Evolutionary conservation across 352 stramenopile species (phyloP), one percentile per base, ranked within the genome.

Genomic region (Nothophytophthora sp.): DNA sequence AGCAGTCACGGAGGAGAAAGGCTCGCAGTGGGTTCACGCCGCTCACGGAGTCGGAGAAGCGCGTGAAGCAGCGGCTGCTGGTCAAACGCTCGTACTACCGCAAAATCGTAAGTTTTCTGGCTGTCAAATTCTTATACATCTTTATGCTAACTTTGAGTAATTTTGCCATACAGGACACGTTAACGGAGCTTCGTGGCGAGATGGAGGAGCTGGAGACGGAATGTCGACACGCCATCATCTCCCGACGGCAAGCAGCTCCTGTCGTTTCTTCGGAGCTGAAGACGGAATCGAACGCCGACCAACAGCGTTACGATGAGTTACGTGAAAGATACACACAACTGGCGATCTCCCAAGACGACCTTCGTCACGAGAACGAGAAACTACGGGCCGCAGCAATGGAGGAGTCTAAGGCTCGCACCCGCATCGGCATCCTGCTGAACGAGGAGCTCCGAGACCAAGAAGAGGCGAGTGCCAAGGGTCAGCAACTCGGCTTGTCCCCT

Each of bases 81-180:
- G 78, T 89, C 36, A 86, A 86, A 41, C 62, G 62, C 10, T 89
- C 75, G 27, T 89, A 89, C 62, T 87, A 89, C 60, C 75, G 78
- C 46, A 89, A 89, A 56, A 81, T 89, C 43, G 73, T 84, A 55
- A 28, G 72, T 79, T 55, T 46, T 19, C 16, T 25, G 8, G 19
- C n/a, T 34, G 12, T 24, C 13, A 5, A 15, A 35, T 35, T 12
- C 2, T 48, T 5, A n/a, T 19, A 20, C 9, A 11, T 9, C 20
- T 11, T 19, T 15, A 18, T 36, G 16, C 11, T n/a, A 39, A 19
- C 25, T 22, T n/a, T 24, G 30, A 22, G 15, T 3, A 25, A n/a
- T 32, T 29, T 7, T n/a, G 11, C 3, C 5, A 0, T 46, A 3
- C 45, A 81, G 73, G 71, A 87, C 46, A 89, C 78, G 29, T 56